Percentiles rank a stretch among this genome's conserved stretches.
Evolutionary conservation across 441 rosid genomes (phyloP).

Genomic region (Omphalea diandra): DNA sequence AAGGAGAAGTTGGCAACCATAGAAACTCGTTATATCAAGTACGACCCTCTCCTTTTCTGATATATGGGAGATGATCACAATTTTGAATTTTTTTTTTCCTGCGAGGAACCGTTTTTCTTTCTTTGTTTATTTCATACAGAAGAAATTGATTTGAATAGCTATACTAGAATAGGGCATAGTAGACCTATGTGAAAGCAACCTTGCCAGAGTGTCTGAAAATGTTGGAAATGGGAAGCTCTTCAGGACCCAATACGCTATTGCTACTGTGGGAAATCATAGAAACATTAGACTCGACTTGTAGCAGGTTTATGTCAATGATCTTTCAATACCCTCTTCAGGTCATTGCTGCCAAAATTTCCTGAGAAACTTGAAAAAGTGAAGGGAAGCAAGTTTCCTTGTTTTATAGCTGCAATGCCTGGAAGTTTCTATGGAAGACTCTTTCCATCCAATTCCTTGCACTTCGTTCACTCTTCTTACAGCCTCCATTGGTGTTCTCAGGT

Average conservation of each 20-base stretch:
- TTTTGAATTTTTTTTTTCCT: too few relatives aligned
- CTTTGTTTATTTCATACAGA: conserved; percentile 2
- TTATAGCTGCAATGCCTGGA: conserved; percentile 25
- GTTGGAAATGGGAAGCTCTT: conserved; percentile 26
- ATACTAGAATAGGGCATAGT: conserved; percentile 11
- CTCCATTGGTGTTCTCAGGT: conserved; percentile 32
- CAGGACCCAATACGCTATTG: conserved; percentile 25
- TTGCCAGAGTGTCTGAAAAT: conserved; percentile 18
- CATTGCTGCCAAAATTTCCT: conserved; percentile 13
- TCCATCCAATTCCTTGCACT: conserved; percentile 22
- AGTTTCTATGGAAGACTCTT: conserved; percentile 26
- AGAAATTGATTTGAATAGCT: conserved; percentile 13
- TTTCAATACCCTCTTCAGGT: conserved; percentile 22
- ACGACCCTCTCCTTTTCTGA: not conserved
- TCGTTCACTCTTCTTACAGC: conserved; percentile 26
- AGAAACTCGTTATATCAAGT: conserved; percentile 19
- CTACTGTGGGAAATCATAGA: conserved; percentile 18
- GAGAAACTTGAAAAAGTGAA: conserved; percentile 3
- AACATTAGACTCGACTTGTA: not conserved
- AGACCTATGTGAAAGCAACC: conserved; percentile 1
- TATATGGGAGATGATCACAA: not conserved
- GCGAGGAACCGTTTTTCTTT: not conserved
- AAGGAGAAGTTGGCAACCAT: conserved; percentile 15
- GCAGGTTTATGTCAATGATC: conserved; percentile 29
- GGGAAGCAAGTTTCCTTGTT: conserved; percentile 9